Conservation (phyloP, 306 rosid species). For the Trifolium repens region DNA sequence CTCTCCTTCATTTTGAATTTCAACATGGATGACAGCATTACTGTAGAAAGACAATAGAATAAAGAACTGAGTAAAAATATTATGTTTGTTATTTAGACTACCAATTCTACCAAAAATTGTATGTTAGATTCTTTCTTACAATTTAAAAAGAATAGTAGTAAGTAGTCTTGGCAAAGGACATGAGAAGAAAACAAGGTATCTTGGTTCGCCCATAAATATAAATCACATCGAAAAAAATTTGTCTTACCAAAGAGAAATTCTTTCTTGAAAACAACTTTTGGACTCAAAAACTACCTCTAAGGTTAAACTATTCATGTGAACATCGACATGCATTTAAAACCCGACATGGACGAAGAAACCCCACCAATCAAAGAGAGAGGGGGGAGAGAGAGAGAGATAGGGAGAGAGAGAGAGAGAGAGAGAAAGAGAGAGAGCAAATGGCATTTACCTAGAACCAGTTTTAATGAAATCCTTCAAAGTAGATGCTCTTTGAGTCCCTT, state of each 20-base stretch:
- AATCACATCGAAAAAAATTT: background rate
- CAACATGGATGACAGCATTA: conserved; percentile 72
- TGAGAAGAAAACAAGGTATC: conserved; percentile 18
- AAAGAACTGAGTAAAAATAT: conserved; percentile 21
- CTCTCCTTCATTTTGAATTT: conserved; percentile 78
- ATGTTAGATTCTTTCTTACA: background rate
- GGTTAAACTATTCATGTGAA: background rate
- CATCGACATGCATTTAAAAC: too few relatives aligned
- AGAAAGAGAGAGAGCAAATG: background rate
- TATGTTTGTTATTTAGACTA: background rate
- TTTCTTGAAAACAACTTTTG: background rate
- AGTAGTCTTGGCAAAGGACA: background rate
- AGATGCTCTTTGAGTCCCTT: conserved; percentile 82
- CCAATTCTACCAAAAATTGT: background rate
- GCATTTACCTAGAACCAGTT: conserved; percentile 72
- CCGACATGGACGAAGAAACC: background rate
- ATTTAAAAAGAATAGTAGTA: background rate
- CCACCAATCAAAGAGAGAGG: background rate
- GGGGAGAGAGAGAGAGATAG: background rate
- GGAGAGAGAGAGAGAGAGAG: background rate
- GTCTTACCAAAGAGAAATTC: background rate
- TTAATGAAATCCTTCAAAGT: conserved; percentile 83
- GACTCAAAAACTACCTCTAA: too few relatives aligned
- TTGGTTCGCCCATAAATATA: conserved; percentile 12
- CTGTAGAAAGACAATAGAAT: conserved; percentile 52